Evolutionary conservation across 2,329 filamentous ascomycete genomes (phyloP).

Genomic region (Hypoxylon sp.): DNA sequence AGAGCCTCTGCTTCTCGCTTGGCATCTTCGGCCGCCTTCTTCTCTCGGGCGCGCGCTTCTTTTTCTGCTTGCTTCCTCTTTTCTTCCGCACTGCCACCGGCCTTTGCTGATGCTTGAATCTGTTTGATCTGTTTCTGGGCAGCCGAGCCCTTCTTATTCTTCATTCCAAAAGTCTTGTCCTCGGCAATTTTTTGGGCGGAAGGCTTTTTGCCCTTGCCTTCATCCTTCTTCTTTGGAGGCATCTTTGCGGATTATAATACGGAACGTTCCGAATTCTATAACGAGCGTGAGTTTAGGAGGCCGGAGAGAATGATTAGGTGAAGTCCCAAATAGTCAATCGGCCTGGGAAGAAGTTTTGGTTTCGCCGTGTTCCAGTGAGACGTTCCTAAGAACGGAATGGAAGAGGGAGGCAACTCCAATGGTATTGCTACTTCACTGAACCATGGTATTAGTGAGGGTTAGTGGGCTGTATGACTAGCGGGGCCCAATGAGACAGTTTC

Average conservation of each 20-base stretch:
- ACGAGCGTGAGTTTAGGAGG: background rate
- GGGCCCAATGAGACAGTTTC: conserved; percentile 34
- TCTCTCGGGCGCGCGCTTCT: conserved; percentile 81
- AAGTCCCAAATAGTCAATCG: background rate
- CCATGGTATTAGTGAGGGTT: conserved; percentile 35
- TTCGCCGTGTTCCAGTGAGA: background rate
- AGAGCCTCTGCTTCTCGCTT: conserved; percentile 83
- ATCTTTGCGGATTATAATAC: conserved; percentile 64
- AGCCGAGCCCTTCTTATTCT: conserved; percentile 96
- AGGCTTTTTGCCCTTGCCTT: conserved; percentile 66
- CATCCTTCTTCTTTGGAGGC: conserved; percentile 76
- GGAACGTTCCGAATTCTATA: background rate
- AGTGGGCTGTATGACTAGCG: conserved; percentile 46
- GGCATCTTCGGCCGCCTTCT: conserved; percentile 88
- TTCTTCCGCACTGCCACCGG: conserved; percentile 84
- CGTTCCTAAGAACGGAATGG: conserved; percentile 20
- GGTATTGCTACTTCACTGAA: conserved; percentile 33
- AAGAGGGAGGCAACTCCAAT: conserved; percentile 21
- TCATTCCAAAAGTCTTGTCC: conserved; percentile 99
- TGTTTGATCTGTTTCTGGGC: conserved; percentile 93
- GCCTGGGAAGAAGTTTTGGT: background rate
- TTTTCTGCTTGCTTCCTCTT: conserved; percentile 82
- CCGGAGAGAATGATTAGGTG: background rate
- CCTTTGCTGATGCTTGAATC: conserved; percentile 78
- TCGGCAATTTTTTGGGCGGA: conserved; percentile 75